These are phyloP conservation scores for Hanseniaspora gamundiae DNA, from an alignment of 1,139 yeast species.

Conservation along the genomic window DNA sequence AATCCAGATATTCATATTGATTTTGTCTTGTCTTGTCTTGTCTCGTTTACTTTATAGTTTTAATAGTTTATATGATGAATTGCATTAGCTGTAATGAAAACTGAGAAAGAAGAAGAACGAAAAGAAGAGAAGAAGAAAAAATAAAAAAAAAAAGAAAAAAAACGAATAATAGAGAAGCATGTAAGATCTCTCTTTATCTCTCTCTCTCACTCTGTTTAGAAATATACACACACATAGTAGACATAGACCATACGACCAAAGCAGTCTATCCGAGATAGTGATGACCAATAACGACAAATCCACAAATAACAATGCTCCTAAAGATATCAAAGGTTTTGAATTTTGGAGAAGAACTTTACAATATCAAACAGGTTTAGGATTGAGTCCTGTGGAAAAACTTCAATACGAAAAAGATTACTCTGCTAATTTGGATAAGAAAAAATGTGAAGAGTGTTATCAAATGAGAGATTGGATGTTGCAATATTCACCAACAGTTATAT, in stretches of 20 bases:
- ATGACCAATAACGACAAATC: neutral
- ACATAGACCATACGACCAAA: neutral
- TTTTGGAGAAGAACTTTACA: conserved; percentile 74
- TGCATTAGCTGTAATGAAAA: neutral
- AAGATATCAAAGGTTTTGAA: conserved; percentile 38
- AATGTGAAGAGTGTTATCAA: conserved; percentile 60
- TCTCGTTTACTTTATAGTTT: neutral
- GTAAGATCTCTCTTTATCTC: neutral
- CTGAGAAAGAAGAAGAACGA: neutral
- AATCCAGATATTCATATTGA: conserved; percentile 73
- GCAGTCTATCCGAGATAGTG: neutral
- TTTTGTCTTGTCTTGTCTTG: conserved; percentile 11
- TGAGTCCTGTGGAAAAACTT: conserved; percentile 39
- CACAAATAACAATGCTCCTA: neutral
- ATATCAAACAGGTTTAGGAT: conserved; percentile 63
- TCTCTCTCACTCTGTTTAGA: neutral
- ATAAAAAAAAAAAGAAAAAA: neutral
- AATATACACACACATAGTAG: neutral
- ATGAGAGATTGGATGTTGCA: conserved; percentile 67
- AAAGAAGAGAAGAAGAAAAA: neutral
- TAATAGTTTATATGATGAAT: neutral
- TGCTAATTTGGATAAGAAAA: conserved; percentile 33
- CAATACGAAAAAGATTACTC: conserved; percentile 46
- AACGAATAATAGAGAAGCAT: neutral
- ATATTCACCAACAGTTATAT: conserved; percentile 76